A percentile compares a stretch with the other conserved stretches of the same genome.
Conservation (phyloP, 192 early-diverging fungal species). For the Rhizophagus clarus region DNA sequence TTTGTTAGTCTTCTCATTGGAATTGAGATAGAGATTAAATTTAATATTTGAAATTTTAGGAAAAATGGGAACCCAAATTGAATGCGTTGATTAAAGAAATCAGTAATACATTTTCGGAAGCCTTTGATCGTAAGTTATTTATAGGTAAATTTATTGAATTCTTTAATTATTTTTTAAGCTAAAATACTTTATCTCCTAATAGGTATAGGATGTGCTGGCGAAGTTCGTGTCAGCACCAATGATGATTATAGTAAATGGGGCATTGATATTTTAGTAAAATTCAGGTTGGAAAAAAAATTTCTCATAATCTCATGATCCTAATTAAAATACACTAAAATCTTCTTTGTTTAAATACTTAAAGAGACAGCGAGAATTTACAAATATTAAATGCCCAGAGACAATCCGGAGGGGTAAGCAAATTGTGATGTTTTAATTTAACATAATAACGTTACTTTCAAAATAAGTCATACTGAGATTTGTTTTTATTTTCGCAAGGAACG, state of each 20-base stretch:
- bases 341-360: conserved; percentile 27
- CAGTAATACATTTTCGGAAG: conserved; percentile 64
- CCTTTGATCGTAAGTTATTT: conserved; percentile 63
- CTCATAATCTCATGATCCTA: neutral
- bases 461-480: neutral
- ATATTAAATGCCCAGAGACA: conserved; percentile 86
- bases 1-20: neutral
- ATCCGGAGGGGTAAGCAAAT: conserved; percentile 79
- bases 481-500: conserved; percentile 63
- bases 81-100: conserved; percentile 61
- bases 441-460: conserved; percentile 9
- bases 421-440: neutral
- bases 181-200: neutral
- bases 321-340: neutral
- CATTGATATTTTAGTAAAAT: conserved; percentile 93
- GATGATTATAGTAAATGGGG: conserved; percentile 93
- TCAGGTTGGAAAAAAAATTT: conserved; percentile 55
- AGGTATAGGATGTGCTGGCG: conserved; percentile 80
- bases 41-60: conserved; percentile 35
- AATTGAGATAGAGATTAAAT: neutral
- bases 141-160: neutral
- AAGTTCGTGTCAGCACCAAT: conserved; percentile 64
- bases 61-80: conserved; percentile 72
- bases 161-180: neutral
- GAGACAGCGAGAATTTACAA: conserved; percentile 81